Evolutionary conservation across 2,329 filamentous ascomycete genomes (phyloP).

Genomic region (Thelonectria olida): DNA sequence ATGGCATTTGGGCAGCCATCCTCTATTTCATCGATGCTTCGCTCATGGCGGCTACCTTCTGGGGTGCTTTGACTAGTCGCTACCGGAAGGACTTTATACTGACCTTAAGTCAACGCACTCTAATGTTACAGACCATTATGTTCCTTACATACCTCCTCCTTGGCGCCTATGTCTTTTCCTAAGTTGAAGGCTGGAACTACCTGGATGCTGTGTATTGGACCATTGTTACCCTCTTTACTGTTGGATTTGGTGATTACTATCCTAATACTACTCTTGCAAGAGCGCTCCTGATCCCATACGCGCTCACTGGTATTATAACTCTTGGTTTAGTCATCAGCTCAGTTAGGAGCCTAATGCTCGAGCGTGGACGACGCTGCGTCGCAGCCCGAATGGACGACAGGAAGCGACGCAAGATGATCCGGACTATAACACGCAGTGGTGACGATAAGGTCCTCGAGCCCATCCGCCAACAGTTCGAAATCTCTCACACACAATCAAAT

Average conservation of each 20-base stretch:
- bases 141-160: constrained; percentile 84
- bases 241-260: constrained; percentile 67
- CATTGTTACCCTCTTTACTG: constrained; percentile 74
- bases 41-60: constrained; percentile 81
- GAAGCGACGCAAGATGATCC: constrained; percentile 61
- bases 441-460: constrained; percentile 60
- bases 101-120: constrained; percentile 81
- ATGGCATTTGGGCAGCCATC: constrained; percentile 80
- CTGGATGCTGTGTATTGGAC: constrained; percentile 84
- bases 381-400: constrained; percentile 69
- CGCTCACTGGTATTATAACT: constrained; percentile 84
- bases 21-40: constrained; percentile 83
- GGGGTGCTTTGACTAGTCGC: constrained; percentile 73
- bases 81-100: constrained; percentile 83
- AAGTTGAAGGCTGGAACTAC: constrained; percentile 78
- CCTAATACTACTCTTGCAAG: constrained; percentile 64
- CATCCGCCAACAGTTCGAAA: constrained; percentile 42
- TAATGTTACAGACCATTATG: constrained; percentile 90
- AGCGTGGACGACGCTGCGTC: constrained; percentile 63
- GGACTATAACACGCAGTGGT: constrained; percentile 55
- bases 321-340: constrained; percentile 85
- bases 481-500: constrained; percentile 5
- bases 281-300: constrained; percentile 83
- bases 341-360: constrained; percentile 73
- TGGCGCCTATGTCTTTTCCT: constrained; percentile 79